Base-by-base conservation (phyloP, 1,284 basidiomycete species). In the Irpex lacteus region DNA sequence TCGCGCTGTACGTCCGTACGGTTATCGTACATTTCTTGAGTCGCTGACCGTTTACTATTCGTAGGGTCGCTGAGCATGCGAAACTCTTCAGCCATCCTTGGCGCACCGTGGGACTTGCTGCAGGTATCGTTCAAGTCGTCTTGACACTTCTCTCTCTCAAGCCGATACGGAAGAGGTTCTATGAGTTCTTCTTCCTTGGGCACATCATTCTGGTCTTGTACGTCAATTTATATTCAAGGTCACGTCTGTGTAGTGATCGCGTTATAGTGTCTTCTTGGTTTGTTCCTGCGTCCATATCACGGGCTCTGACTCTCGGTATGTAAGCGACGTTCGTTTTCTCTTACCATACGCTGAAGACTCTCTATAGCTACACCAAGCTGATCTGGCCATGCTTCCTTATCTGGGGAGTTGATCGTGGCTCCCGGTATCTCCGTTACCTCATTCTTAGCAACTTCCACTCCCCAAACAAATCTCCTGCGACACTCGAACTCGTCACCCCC, bases 181-280 rank as follows among this genome's bases (percentile, higher is more conserved):
- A 81, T 70, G 80, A 82, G 68, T 68, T 75, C 60, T 83, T 82
- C 74, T 73, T 80, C 59, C 66, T 78, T 44, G 67, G 70, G 15
- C 81, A 82, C 68, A 75, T 81, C 65, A 63, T 75, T 15, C 70
- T 81, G 58, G 74, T 76, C 52, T 63, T 71, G 74, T 75, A 49
- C 58, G 71, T 36, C 11, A 34, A 64, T 60, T 11, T 15, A 38
- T 19, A 32, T 38, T 2, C 18, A 3, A 26, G 9, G 19, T 38
- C 1, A 32, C 8, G 13, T 13, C 9, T 6, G 4, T 34, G 32
- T 34, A 32, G 60, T 63, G 38, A 62, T 32, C 19, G 11, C 50
- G 44, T 19, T 62, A 38, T 18, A 70, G 69, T 19, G 38, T 67
- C n/a, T 67, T 69, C 44, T 53, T 69, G 37, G 50, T 62, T 21